Base-by-base conservation (phyloP, 2,329 filamentous ascomycete species). In the Sphaerulina populicola region DNA sequence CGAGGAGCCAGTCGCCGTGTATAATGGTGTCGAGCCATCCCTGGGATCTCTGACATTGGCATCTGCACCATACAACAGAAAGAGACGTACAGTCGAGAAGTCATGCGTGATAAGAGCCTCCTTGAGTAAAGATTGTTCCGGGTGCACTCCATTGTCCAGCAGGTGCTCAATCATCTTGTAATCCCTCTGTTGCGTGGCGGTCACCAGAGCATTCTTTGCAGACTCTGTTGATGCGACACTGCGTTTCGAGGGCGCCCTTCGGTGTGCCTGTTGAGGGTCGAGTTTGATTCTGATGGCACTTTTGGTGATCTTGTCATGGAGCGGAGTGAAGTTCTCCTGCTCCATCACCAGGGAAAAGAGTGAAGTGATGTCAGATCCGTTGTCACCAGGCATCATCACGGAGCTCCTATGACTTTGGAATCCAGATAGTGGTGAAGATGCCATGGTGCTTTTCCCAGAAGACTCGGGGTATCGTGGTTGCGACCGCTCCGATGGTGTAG, bases 11-110 rank as follows among this genome's bases (percentile, higher is more conserved):
- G 63, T 65, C 8, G 63, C 61, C 5, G 62, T 74, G 60, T 82
- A 83, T 1, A 86, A 72, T 0, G 81, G 75, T 1, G 80, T 82
- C 55, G 78, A 78, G 21, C 81, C 81, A 52, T 81, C 75, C 23
- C 71, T 56, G 10, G 31, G 31, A 62, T 78, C 81, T 71, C 84
- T 77, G 9, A 67, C 66, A 59, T 85, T 78, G 35, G 79, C 69
- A 55, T 82, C 73, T 1, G 77, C 75, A 6, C 80, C 81, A 56
- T 81, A 81, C 7, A 75, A 73, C 5, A 86, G 72, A 42, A 85
- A 68, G 15, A 82, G 67, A 77, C 78, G 2, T 75, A 76, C 0
- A 14, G 43, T 58, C 7, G 60, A 53, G n/a, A 63, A 42, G 44
- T 65, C 63, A 40, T 61, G 58, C 21, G 60, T 61, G 12, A 53